Base-by-base conservation (phyloP, 2,329 filamentous ascomycete genomes). In the Scedosporium aurantiacum region DNA sequence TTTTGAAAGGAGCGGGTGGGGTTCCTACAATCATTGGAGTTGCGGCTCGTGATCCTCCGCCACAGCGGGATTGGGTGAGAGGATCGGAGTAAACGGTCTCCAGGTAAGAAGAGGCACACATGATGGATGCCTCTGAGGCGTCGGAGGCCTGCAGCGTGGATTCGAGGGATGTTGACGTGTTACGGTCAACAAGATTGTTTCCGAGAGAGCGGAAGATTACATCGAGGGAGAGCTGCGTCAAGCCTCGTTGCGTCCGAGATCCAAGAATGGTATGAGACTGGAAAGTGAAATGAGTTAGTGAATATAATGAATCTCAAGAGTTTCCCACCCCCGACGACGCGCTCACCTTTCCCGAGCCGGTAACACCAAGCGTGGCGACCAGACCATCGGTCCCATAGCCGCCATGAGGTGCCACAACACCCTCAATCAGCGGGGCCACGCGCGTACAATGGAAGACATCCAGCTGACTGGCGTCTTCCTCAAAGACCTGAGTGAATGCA, bases 241-340 rank as follows among this genome's bases (percentile, higher is more conserved):
- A 77, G 64, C 94, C 94, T 65, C 93, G 87, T 73, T 97, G 90
- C 23, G 82, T 84, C 66, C 87, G 88, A 12, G 90, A 95, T 61
- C 94, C 94, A 16, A 99, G 82, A 63, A 97, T 96, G 0, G 94
- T 99, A 72, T 99, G 93, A 65, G 90, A 95, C 93, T 97, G 70
- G 21, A 7, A 8, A 5, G 23, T 16, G 18, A 5, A 40, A 56
- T 23, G 41, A 41, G 12, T 45, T 58, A 40, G 45, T 32, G 50
- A 27, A 27, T 27, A 7, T 18, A 43, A 68, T 63, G 57, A 16
- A 40, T 61, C 16, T 4, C 43, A n/a, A 21, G 8, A 21, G 8
- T 8, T 43, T 54, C n/a, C 16, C 37, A 7, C 37, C 37, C 37
- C 14, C 43, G 7, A 5, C 10, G 28, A 25, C 47, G 4, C 12